Conservation (phyloP, 345 rosid genomes). For the Eucalyptus regnans region DNA sequence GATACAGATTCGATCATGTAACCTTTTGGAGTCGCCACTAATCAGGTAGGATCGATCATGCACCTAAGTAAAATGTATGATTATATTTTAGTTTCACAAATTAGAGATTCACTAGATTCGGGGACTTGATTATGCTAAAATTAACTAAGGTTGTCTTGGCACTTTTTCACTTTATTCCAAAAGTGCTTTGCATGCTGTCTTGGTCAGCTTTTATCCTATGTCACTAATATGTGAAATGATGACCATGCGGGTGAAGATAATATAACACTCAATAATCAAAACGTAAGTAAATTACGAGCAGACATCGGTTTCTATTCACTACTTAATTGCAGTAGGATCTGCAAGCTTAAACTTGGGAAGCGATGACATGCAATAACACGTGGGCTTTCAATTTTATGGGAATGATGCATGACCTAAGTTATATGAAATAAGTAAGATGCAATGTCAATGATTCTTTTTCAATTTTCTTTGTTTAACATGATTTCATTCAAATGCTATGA, state of each 20-base stretch:
- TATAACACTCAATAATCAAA: no score
- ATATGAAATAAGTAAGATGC: background rate
- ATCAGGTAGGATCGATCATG: rapidly evolving
- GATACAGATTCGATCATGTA: no score
- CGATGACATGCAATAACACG: background rate
- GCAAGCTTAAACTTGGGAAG: background rate
- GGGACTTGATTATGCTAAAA: background rate
- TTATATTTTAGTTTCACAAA: rapidly evolving
- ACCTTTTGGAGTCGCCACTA: rapidly evolving
- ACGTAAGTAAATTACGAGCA: background rate
- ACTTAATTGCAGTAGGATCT: background rate
- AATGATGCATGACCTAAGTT: background rate
- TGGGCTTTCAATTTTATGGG: background rate
- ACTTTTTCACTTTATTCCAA: background rate
- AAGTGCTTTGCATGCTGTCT: background rate
- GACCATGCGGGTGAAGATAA: background rate
- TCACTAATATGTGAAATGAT: background rate
- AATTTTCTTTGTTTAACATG: no score
- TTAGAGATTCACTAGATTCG: rapidly evolving
- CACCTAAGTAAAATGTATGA: background rate
- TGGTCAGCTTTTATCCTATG: background rate
- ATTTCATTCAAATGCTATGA: background rate
- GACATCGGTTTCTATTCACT: background rate
- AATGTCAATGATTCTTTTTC: background rate
- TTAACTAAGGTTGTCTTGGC: no score